Evolutionary conservation across 2,329 filamentous ascomycete species (phyloP), one percentile per base, ranked within the genome.

Genomic region (Fusarium pseudograminearum): DNA sequence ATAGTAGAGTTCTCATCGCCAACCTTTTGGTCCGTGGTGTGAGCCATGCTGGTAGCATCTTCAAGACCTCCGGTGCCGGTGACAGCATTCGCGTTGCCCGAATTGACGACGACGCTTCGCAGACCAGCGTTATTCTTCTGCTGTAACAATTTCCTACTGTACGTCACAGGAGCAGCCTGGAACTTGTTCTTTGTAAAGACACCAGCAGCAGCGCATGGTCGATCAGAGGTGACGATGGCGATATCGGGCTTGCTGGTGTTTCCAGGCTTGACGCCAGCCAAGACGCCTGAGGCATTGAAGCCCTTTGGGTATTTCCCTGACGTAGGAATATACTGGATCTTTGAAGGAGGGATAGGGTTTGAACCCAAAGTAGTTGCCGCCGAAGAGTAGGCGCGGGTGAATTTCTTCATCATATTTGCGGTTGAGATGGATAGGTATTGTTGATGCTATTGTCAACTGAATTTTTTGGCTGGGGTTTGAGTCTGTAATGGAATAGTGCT

Each of bases 111-210:
- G 28, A 99, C 90, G 55, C 92, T 92, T 65, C 91, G 87, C 58
- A 98, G 86, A 2, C 91, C 93, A 15, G 86, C 79, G 61, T 93
- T 92, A 48, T 85, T 83, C 72, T 89, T 88, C 70, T 84, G 84
- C 77, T 89, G 85, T 36, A 97, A 82, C 64, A 94, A 88, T 60
- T 91, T 85, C 69, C 90, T 86, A 79, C 92, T 95, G 65, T 97
- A 92, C 31, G 93, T 93, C 45, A 99, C 95, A 7, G 96, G 96
- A 14, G 96, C 96, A 20, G 96, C 96, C 81, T 98, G 94, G 83
- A 99, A 99, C 80, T 95, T 94, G 84, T 99, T 99, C 80, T 94
- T 97, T 57, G 96, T 99, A 83, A 98, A 98, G 46, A 98, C 94
- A 9, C 94, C 96, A 1, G 94, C 93, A 12, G 91, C 94, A 9